Conservation (phyloP, 2,329 filamentous ascomycete genomes). For the Alternaria solani region DNA sequence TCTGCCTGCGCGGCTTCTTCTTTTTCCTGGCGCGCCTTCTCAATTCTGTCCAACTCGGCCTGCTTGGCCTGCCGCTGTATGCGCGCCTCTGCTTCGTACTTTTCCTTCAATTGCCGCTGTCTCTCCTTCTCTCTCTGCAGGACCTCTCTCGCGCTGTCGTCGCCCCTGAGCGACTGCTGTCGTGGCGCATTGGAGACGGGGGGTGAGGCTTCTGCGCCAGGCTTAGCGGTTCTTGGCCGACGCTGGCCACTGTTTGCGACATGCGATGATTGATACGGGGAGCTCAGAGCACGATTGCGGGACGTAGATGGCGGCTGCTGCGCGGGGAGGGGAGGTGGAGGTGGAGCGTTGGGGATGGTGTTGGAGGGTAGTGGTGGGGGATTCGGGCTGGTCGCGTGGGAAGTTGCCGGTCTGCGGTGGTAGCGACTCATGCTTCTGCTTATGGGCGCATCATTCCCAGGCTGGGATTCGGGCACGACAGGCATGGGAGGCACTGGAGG, state of each 20-base stretch:
- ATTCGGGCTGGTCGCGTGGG: constrained; percentile 37
- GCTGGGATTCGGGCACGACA: constrained; percentile 31
- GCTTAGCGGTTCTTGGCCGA: constrained; percentile 37
- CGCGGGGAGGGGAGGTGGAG: constrained; percentile 21
- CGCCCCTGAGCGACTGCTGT: constrained; percentile 33
- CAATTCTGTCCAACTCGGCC: constrained; percentile 39
- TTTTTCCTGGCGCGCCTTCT: constrained; percentile 35
- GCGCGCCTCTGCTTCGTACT: constrained; percentile 44
- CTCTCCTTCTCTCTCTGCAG: constrained; percentile 44
- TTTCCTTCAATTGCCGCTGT: constrained; percentile 41
- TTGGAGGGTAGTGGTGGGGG: constrained; percentile 35
- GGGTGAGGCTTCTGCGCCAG: constrained; percentile 29
- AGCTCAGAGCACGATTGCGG: constrained; percentile 40
- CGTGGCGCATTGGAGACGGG: constrained; percentile 24
- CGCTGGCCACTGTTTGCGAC: constrained; percentile 33
- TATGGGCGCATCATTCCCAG: constrained; percentile 31
- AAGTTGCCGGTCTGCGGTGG: constrained; percentile 44
- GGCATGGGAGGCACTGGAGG: constrained; percentile 36
- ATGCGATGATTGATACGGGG: constrained; percentile 32
- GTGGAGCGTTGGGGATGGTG: constrained; percentile 26
- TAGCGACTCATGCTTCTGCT: constrained; percentile 54
- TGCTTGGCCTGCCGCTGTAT: constrained; percentile 41
- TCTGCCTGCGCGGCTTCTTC: constrained; percentile 42
- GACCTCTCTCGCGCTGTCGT: constrained; percentile 45
- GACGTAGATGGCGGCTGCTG: constrained; percentile 23